Evolutionary conservation across 441 rosid species (phyloP).

Genomic region (Brassica hybrid): DNA sequence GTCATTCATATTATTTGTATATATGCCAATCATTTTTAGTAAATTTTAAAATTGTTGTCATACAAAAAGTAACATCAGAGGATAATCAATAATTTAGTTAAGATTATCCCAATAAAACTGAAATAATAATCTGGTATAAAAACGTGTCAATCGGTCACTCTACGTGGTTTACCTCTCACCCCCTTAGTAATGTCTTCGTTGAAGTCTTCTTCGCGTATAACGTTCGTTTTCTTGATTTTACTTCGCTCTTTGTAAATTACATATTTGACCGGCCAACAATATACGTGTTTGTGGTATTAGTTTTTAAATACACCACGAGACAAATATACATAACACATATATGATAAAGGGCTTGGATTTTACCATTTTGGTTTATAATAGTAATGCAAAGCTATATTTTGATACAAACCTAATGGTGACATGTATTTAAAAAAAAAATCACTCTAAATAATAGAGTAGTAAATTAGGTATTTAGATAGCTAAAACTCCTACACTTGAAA

Average conservation of each 20-base stretch:
- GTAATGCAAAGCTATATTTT: background rate
- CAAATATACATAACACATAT: background rate
- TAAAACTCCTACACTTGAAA: too few species aligned
- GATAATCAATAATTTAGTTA: conserved; percentile 36
- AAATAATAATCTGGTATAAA: conserved; percentile 24
- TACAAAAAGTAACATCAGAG: conserved; percentile 18
- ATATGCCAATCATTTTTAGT: conserved; percentile 27
- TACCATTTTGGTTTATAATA: conserved; percentile 13
- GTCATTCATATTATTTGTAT: background rate
- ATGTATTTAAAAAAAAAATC: too few species aligned
- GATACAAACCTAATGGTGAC: background rate
- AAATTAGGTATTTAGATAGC: too few species aligned
- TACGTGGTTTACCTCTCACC: conserved; percentile 45
- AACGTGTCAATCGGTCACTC: conserved; percentile 43
- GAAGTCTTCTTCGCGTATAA: conserved; percentile 20
- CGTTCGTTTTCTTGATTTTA: background rate
- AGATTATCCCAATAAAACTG: conserved; percentile 17
- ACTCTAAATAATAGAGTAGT: too few species aligned
- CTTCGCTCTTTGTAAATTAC: background rate
- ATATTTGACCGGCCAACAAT: conserved; percentile 32
- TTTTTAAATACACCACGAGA: conserved; percentile 38
- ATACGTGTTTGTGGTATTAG: conserved; percentile 34
- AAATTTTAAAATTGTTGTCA: conserved; percentile 18
- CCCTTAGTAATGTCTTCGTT: conserved; percentile 25
- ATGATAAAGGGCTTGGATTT: background rate